These are phyloP conservation scores for Erigeron philadelphicus DNA, from an alignment of 140 eudicot genomes.

Conservation along the genomic window DNA sequence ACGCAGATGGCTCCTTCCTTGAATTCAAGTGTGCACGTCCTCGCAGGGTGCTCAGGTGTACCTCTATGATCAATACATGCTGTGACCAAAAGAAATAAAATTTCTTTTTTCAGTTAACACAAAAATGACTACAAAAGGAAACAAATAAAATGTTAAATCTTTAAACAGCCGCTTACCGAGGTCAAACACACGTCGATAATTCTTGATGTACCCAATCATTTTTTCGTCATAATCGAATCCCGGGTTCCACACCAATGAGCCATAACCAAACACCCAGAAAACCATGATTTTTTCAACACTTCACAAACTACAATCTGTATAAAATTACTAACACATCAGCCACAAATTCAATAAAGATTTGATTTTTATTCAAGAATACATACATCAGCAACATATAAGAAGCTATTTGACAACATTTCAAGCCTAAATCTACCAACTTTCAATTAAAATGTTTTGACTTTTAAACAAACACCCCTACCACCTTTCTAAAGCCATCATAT, in stretches of 20 bases:
- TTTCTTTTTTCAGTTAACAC: neutral
- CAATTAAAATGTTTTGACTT: slow-evolving; percentile 8
- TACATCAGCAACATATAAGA: neutral
- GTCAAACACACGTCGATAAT: slow-evolving; percentile 83
- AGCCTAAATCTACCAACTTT: slow-evolving; percentile 6
- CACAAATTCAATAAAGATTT: neutral
- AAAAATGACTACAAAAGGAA: neutral
- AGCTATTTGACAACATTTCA: slow-evolving; percentile 7
- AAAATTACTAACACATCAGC: slow-evolving; percentile 7
- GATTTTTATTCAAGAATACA: neutral
- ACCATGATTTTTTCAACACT: slow-evolving; percentile 55
- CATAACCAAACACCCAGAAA: slow-evolving; percentile 97
- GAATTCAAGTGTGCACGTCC: slow-evolving; percentile 88
- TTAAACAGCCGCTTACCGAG: slow-evolving; percentile 44
- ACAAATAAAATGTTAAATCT: neutral
- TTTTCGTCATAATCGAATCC: slow-evolving; percentile 87
- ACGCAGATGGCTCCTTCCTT: slow-evolving; percentile 79
- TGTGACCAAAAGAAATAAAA: slow-evolving; percentile 26
- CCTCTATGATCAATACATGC: slow-evolving; percentile 94
- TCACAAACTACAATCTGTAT: slow-evolving; percentile 26
- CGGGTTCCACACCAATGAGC: slow-evolving; percentile 97
- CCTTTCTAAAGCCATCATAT: slow-evolving; percentile 8
- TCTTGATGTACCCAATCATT: slow-evolving; percentile 73
- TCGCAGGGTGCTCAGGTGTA: slow-evolving; percentile 92
- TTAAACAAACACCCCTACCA: slow-evolving; percentile 16